Percentiles rank a stretch among this genome's conserved stretches.
phyloP scores from a whole-genome alignment of 352 stramenopile species.

The Pilasporangium apinafurcum region DNA sequence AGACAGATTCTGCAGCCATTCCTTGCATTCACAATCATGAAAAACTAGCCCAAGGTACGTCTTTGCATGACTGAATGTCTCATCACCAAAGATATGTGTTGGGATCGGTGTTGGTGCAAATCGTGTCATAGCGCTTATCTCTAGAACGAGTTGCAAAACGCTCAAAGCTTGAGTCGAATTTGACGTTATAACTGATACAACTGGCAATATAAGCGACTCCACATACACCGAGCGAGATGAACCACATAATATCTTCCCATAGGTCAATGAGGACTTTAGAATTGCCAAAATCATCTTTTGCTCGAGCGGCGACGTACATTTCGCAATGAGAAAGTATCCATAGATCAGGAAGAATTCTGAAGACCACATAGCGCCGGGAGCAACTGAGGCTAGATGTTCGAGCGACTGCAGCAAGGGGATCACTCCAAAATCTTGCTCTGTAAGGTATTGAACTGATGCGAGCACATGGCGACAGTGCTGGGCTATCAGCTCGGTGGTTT shows the following conservation, averaged over 20 bases:
- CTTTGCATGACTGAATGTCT: slow-evolving; percentile 11
- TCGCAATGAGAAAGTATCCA: slow-evolving; percentile 26
- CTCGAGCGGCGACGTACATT: slow-evolving; percentile 20
- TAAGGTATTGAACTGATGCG: slow-evolving; percentile 15
- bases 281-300: slow-evolving; percentile 35
- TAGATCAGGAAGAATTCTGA: slow-evolving; percentile 30
- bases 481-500: slow-evolving; percentile 2
- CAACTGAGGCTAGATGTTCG: slow-evolving; percentile 15
- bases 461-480: slow-evolving; percentile 4
- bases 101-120: slow-evolving; percentile 12
- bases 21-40: slow-evolving; percentile 7
- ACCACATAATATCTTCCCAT: slow-evolving; percentile 5
- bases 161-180: slow-evolving; percentile 17
- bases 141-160: slow-evolving; percentile 31
- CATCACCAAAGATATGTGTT: neutral
- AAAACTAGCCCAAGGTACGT: slow-evolving; percentile 27
- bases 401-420: slow-evolving; percentile 41
- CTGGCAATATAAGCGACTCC: slow-evolving; percentile 47
- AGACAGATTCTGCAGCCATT: slow-evolving; percentile 41
- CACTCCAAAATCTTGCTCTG: slow-evolving; percentile 19
- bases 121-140: slow-evolving; percentile 13
- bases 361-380: slow-evolving; percentile 18
- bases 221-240: slow-evolving; percentile 33
- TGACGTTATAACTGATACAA: slow-evolving; percentile 35
- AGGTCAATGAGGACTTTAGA: slow-evolving; percentile 18